Base-by-base conservation (phyloP, 768 basidiomycete genomes). In the Harrya chromipes region DNA sequence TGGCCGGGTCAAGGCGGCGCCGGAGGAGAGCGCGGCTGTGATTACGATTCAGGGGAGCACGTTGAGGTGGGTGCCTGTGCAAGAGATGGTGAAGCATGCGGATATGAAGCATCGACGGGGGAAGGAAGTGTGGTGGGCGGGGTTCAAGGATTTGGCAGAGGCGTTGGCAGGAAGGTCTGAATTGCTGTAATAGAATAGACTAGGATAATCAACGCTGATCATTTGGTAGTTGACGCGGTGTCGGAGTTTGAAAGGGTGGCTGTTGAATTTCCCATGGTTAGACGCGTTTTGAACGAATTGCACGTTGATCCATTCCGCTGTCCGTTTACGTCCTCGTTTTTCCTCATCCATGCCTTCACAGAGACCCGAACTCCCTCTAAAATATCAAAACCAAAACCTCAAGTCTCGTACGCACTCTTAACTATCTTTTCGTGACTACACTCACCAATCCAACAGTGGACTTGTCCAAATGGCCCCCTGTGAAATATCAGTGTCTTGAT, bases 81-180 rank as follows among this genome's bases (percentile, higher is more conserved):
- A 78, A 53, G 90, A 90, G 59, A 90, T 98, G 81, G 73, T 88
- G 47, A 73, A 74, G 51, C 85, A 91, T 41, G 90, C 95, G 20
- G 94, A 99, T 70, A 90, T 95, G 86, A 83, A 80, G 74, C 83
- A 93, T 66, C 77, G 95, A 52, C 70, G 93, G 52, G 94, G 91
- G 0, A 88, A 82, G 65, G 68, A 72, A 23, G 70, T 74, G 44
- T 93, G 92, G 90, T 97, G 94, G 94, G 70, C 68, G 16, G 76
- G 70, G 12, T 70, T 85, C 46, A 85, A 82, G 64, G 74, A 77
- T 17, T 68, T 97, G 47, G 84, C 82, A 10, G 92, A 95, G 70
- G 75, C 78, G 37, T 70, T 97, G 57, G 84, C 77, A 12, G 87
- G 83, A 24, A 73, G 84, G 47, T 74, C 79, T 13, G 81, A 83